These are phyloP conservation scores for Cercospora sesami DNA, from an alignment of 2,329 filamentous ascomycete genomes.

Conservation along the genomic window DNA sequence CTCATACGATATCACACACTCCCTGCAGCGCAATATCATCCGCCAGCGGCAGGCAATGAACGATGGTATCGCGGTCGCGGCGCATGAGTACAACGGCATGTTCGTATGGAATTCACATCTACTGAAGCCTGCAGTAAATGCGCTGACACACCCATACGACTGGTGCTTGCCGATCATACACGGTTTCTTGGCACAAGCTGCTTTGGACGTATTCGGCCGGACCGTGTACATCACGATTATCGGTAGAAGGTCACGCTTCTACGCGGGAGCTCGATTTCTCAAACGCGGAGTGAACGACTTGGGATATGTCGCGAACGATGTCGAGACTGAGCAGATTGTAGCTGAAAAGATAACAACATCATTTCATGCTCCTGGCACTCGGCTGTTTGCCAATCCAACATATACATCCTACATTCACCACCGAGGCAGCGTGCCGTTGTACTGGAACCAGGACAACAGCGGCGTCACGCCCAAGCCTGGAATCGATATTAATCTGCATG, in stretches of 20 bases:
- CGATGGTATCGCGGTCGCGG: constrained; percentile 60
- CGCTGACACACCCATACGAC: constrained; percentile 79
- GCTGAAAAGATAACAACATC: constrained; percentile 92
- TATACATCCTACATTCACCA: constrained; percentile 98
- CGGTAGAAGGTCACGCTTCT: constrained; percentile 85
- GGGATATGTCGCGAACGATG: constrained; percentile 96
- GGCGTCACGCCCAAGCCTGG: constrained; percentile 95
- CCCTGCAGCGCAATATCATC: constrained; percentile 87
- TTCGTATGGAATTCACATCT: constrained; percentile 97
- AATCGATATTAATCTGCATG: constrained; percentile 91
- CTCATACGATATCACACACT: constrained; percentile 92
- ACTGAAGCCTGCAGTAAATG: constrained; percentile 68
- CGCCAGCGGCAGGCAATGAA: constrained; percentile 72
- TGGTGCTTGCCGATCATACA: constrained; percentile 97
- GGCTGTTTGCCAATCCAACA: constrained; percentile 80
- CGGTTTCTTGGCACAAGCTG: constrained; percentile 89
- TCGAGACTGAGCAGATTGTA: constrained; percentile 98
- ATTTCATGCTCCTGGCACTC: constrained; percentile 86
- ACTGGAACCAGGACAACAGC: constrained; percentile 96
- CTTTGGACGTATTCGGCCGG: constrained; percentile 74
- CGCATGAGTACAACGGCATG: constrained; percentile 79
- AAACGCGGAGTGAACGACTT: constrained; percentile 93
- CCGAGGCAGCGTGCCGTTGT: constrained; percentile 90
- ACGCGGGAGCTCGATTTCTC: constrained; percentile 89
- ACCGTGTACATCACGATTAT: constrained; percentile 91